A percentile compares a stretch with the other conserved stretches of the same genome.
Conservation (phyloP, 139 green algal species). For the Astrephomene gubernaculifera region DNA sequence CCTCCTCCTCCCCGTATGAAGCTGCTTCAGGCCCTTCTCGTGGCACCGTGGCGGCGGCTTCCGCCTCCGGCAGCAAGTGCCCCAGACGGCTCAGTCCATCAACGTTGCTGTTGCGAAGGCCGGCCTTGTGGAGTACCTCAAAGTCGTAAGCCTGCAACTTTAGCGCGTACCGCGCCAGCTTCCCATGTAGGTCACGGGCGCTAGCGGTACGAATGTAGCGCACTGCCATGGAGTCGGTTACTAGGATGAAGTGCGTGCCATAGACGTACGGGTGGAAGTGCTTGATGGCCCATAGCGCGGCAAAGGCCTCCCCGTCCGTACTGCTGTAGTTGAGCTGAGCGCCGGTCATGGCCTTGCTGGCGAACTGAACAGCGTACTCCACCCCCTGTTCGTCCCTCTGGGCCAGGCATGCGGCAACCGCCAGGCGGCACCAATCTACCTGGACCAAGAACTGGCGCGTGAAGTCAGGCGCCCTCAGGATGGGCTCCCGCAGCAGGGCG, state of each 20-base stretch:
- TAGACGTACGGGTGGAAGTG: constrained; percentile 45
- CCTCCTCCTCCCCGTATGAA: not conserved
- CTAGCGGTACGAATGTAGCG: constrained; percentile 15
- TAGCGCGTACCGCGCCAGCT: constrained; percentile 41
- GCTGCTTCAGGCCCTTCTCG: not conserved
- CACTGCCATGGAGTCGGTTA: constrained; percentile 48
- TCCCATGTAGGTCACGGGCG: not conserved
- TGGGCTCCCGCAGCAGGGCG: not conserved
- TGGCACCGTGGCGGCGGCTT: not conserved
- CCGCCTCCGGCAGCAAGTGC: not conserved
- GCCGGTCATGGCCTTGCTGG: not conserved
- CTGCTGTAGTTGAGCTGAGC: constrained; percentile 14
- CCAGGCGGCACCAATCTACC: not conserved
- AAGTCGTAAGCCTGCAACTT: constrained; percentile 47
- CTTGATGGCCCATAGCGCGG: constrained; percentile 23
- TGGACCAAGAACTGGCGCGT: not conserved
- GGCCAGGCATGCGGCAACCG: not conserved
- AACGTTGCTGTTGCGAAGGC: not conserved
- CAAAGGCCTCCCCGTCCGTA: constrained; percentile 45
- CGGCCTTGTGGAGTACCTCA: not conserved
- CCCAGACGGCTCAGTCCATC: constrained; percentile 19
- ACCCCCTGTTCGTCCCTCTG: not conserved
- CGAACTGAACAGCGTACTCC: not conserved
- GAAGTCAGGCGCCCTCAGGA: not conserved
- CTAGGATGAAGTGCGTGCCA: constrained; percentile 32